phyloP scores from a whole-genome alignment of 1,139 yeast genomes.

The Blastobotrys serpentis region DNA sequence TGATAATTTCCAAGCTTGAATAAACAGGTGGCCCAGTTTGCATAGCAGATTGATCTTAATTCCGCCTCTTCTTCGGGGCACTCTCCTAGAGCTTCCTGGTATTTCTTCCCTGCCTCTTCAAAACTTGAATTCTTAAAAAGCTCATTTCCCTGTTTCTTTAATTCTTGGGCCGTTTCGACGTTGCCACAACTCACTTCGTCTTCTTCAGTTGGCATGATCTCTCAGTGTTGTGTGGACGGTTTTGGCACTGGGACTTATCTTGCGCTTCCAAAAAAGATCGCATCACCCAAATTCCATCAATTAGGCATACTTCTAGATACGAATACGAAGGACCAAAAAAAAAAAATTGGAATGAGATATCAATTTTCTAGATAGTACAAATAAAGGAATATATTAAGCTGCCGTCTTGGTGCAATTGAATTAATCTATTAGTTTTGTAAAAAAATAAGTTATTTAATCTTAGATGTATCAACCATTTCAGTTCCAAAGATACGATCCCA shows the following conservation, averaged over 20 bases:
- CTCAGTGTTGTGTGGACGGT: background rate
- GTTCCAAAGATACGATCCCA: slow-evolving; percentile 95
- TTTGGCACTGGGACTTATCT: background rate
- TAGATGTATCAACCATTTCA: slow-evolving; percentile 40
- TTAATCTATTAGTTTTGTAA: slow-evolving; percentile 9
- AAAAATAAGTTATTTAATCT: slow-evolving; percentile 18
- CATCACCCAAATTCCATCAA: too few species aligned
- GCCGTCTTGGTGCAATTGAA: too few species aligned
- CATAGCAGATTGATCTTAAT: slow-evolving; percentile 60
- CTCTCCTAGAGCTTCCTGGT: slow-evolving; percentile 59
- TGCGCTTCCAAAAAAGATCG: too few species aligned
- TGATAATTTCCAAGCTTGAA: slow-evolving; percentile 73
- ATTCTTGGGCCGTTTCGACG: slow-evolving; percentile 45
- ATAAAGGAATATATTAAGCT: too few species aligned
- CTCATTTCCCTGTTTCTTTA: slow-evolving; percentile 64
- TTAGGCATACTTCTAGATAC: too few species aligned
- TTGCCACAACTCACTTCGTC: slow-evolving; percentile 30
- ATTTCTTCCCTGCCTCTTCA: slow-evolving; percentile 59
- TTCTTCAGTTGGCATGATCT: background rate
- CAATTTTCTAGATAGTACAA: too few species aligned
- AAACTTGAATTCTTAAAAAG: slow-evolving; percentile 53
- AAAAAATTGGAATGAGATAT: too few species aligned
- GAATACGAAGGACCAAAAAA: too few species aligned
- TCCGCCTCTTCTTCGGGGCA: slow-evolving; percentile 39
- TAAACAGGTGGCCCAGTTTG: slow-evolving; percentile 78